phyloP scores from a whole-genome alignment of 2,329 filamentous ascomycete genomes.

The Sporothrix protearum region DNA sequence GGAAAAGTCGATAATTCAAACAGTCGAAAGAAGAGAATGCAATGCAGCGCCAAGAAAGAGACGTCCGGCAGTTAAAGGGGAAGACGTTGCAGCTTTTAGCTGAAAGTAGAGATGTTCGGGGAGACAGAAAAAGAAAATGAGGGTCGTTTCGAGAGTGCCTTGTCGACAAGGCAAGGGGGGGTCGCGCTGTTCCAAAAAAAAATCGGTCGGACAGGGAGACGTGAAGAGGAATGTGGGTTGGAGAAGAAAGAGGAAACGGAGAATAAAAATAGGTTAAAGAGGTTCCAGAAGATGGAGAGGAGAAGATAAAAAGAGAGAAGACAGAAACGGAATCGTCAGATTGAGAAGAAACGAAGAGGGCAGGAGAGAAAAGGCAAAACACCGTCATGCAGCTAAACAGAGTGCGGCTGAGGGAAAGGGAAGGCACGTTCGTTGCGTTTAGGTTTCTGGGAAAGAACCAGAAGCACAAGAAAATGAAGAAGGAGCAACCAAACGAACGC shows the following conservation, averaged over 20 bases:
- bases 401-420: not conserved
- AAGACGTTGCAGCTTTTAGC: no score
- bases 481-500: constrained; percentile 12
- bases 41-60: not conserved
- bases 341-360: not conserved
- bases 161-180: not conserved
- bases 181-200: constrained; percentile 11
- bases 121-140: constrained; percentile 3
- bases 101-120: not conserved
- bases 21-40: not conserved
- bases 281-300: not conserved
- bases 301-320: not conserved
- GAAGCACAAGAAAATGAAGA: not conserved
- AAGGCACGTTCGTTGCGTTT: constrained; percentile 5
- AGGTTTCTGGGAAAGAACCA: not conserved
- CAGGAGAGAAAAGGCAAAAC: not conserved
- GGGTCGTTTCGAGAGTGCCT: constrained; percentile 12
- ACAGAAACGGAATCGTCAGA: not conserved
- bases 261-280: not conserved
- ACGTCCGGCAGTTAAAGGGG: not conserved
- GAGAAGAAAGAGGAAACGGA: constrained; percentile 1
- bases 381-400: constrained; percentile 3
- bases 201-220: not conserved
- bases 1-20: not conserved
- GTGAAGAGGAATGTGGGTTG: constrained; percentile 7